Base-by-base conservation (phyloP, 116 monocot species). In the Dioscorea cayenensis region DNA sequence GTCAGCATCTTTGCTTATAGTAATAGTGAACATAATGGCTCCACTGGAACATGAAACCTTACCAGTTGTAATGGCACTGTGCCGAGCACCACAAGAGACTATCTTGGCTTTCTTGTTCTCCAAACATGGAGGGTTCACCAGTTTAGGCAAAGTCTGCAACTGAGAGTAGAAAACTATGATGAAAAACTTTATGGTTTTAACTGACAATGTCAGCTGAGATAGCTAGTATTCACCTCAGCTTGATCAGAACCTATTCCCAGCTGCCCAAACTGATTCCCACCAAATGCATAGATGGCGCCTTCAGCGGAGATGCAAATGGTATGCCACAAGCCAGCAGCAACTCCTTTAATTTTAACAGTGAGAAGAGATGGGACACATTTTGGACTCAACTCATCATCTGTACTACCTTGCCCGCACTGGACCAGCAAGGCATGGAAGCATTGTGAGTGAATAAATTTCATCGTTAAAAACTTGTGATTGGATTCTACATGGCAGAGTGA, bases 241-340 rank as follows among this genome's bases (percentile, higher is more conserved):
- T 99, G 91, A 71, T 91, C 91, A 71, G 83, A 73, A 70, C 99
- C 94, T 38, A 87, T 94, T 65, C 94, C 99, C 7, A 99, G 77
- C 73, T 99, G 99, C 51, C 91, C 99, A 83, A 99, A 99, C 75
- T 94, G 94, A 68, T 99, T 99, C 28, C 94, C 99, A 49, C 99
- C 99, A 78, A 99, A 99, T n/a, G 91, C 86, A 75, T 91, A 99
- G 22, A 99, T 79, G 78, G 79, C 89, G 8, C 99, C 99, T 76
- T 84, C 91, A 62, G 51, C 78, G 69, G 99, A 94, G 59, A 77
- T 87, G 66, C 99, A 99, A 20, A 99, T 74, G 13, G 99, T 94
- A 66, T 99, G 99, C 99, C 99, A 99, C 9, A 99, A 51, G 18
- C 99, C 99, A 72, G 99, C 85, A 43, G 90, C 88, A 65, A 94